Base-by-base conservation (phyloP, 257 asterid genomes). In the Fraxinus americana region DNA sequence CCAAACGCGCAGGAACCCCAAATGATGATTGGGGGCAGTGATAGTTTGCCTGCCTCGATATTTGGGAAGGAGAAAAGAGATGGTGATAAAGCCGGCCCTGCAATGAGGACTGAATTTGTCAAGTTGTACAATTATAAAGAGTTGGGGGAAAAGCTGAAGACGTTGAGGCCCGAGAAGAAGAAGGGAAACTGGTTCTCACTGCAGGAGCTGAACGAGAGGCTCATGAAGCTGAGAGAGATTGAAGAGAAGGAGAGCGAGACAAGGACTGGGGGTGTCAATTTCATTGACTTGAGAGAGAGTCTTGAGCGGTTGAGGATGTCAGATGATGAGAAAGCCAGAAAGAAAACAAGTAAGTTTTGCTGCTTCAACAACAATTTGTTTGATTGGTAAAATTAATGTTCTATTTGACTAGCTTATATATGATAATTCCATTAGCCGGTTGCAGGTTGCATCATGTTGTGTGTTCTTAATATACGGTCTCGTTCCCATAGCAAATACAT, bases 111-210 rank as follows among this genome's bases (percentile, higher is more conserved):
- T 4, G 81, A n/a, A 48, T 81, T 81, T 71, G 19, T 79, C 45
- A 84, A 21, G 77, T 5, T 0, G 19, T 83, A 90, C 70, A 71
- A 14, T 19, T 65, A 21, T 73, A 12, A 17, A 36, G 94, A 89
- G 10, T 74, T 94, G 86, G 98, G 98, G 75, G 70, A 81, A 83
- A 83, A 79, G 84, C 83, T 94, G 87, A 84, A 73, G 82, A 41
- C 5, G 69, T 70, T 92, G 87, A 89, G 98, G 84, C 96, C 97
- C 2, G 86, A 82, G 85, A 89, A 85, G 65, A 84, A 78, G 73
- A 82, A 88, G 76, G 89, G 91, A 79, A 84, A 83, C 54, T 85
- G 91, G 94, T 91, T 92, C 81, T 89, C 97, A 1, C 78, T 92
- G 75, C 83, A 81, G 72, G 98, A 94, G 84, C 80, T 94, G 86